Conservation (phyloP, 805 yeast genomes). For the Kregervanrija pseudodelftensis region DNA sequence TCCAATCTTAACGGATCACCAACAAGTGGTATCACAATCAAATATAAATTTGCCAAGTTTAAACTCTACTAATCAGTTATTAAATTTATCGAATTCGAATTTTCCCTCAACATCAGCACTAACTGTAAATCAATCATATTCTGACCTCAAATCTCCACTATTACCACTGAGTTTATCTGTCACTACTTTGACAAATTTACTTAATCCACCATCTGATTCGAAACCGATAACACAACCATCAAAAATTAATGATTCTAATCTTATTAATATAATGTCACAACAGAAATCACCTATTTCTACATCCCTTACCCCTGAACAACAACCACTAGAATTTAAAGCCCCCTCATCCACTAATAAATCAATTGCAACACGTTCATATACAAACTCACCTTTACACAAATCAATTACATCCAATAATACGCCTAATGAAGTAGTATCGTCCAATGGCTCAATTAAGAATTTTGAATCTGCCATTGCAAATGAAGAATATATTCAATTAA, state of each 20-base stretch:
- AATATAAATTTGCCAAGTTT: too few relatives aligned
- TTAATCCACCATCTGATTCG: constrained; percentile 4
- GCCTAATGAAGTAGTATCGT: constrained; percentile 8
- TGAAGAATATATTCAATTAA: constrained; percentile 28
- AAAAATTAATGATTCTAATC: not conserved
- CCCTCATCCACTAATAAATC: constrained; percentile 3
- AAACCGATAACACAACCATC: not conserved
- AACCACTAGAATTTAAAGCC: constrained; percentile 6
- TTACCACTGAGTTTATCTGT: constrained; percentile 2
- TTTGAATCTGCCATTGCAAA: constrained; percentile 31
- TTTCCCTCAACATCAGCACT: constrained; percentile 1
- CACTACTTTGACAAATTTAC: constrained; percentile 2
- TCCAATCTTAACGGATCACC: too few relatives aligned
- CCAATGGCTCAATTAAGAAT: constrained; percentile 14
- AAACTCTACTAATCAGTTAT: not conserved
- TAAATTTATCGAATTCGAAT: constrained; percentile 1
- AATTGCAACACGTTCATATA: constrained; percentile 3
- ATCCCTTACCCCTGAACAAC: not conserved
- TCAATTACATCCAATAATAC: not conserved
- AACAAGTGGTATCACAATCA: too few relatives aligned
- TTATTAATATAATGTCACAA: not conserved
- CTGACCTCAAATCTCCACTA: constrained; percentile 6
- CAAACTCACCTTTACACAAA: not conserved
- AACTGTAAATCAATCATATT: constrained; percentile 5
- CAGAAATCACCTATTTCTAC: not conserved